Evolutionary conservation across 75 land plant genomes (phyloP), one percentile per base, ranked within the genome.

Genomic region (Sequoiadendron giganteum): DNA sequence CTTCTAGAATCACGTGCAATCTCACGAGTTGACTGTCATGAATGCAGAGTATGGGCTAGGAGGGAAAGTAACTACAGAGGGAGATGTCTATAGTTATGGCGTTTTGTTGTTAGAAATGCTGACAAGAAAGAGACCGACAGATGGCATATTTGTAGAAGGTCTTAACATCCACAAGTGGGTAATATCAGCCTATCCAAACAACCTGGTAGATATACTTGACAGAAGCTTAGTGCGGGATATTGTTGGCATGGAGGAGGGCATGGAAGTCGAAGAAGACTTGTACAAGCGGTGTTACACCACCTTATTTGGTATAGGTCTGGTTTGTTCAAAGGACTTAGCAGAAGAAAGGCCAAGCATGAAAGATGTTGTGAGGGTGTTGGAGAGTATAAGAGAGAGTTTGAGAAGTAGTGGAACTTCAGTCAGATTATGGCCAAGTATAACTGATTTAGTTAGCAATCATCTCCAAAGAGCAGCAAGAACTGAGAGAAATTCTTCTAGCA

Each of bases 51-150:
- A 90, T 43, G 90, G 55, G 47, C 30, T 77, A 8, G 89, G 84
- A 6, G 43, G 84, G 21, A 34, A 48, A 28, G n/a, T 90, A 34
- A 85, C 90, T 39, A 85, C 55, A 70, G 90, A 90, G 73, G 86
- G 90, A 49, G 91, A 90, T 89, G 90, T 90, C 39, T 90, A 90
- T 48, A 89, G 91, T 84, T 90, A 85, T 58, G 90, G 90, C 21
- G 87, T 90, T 25, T 49, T 90, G 52, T 75, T 90, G 39, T 77
- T 90, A 49, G 91, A 90, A 77, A 86, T 88, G 55, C 30, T 90
- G 16, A 88, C 91, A 15, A 90, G 65, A 34, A 73, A 81, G 1
- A 42, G 49, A 43, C 49, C 83, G 43, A 81, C 49, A 9, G n/a
- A 43, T 45, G 83, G 8, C 32, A 81, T 81, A 30, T 81, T 81